Evolutionary conservation across 306 rosid genomes (phyloP).

Genomic region (Pachyrhizus erosus): DNA sequence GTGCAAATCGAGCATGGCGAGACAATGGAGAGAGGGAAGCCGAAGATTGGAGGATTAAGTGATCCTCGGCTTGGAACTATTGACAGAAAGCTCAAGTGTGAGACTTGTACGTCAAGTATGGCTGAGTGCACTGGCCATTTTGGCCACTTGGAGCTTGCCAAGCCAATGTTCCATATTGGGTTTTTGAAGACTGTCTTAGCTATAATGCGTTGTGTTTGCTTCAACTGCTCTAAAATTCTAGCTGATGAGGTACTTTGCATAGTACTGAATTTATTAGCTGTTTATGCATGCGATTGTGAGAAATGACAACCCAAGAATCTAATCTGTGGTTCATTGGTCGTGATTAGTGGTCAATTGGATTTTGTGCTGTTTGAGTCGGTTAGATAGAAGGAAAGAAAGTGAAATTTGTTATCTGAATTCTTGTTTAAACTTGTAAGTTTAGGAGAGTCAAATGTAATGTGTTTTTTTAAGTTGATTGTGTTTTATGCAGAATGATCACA

Average conservation of each 20-base stretch:
- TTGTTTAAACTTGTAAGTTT: neutral
- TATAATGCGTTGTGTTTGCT: constrained; percentile 92
- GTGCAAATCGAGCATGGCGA: constrained; percentile 92
- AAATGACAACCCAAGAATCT: neutral
- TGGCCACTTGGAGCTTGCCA: constrained; percentile 96
- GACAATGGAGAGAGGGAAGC: constrained; percentile 90
- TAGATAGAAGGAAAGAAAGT: constrained; percentile 4
- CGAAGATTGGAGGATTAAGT: constrained; percentile 84
- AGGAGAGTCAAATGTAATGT: neutral
- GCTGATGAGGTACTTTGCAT: constrained; percentile 78
- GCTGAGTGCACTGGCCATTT: constrained; percentile 99
- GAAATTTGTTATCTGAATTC: neutral
- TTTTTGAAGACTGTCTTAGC: constrained; percentile 81
- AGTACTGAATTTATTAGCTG: neutral
- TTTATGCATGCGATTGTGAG: neutral
- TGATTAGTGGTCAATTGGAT: neutral
- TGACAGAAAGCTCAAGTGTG: constrained; percentile 91
- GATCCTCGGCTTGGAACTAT: constrained; percentile 94
- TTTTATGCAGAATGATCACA: constrained; percentile 74
- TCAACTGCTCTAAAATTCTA: constrained; percentile 88
- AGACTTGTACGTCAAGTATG: constrained; percentile 90
- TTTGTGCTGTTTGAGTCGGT: neutral
- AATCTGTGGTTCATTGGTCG: neutral
- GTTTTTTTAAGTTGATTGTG: constrained; percentile 11
- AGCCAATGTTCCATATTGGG: constrained; percentile 97